Evolutionary conservation across 192 early-diverging fungal genomes (phyloP), one percentile per base, ranked within the genome.

Genomic region (Coemansia guatemalensis): DNA sequence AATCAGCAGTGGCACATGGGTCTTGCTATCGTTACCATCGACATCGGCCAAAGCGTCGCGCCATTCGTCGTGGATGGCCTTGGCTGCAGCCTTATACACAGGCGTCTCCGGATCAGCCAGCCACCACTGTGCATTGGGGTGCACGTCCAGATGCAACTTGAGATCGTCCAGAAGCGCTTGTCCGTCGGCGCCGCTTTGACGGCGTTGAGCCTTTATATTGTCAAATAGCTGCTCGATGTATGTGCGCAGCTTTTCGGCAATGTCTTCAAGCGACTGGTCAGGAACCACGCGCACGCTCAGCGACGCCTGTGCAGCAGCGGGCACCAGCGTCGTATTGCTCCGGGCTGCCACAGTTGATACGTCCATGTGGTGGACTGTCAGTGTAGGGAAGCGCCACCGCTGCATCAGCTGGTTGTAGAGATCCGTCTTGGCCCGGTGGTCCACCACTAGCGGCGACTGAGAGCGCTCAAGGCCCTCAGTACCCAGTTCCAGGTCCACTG

Each of bases 221-320:
- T 59, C 63, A 71, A 90, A 89, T 4, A 83, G 70, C 4, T 63
- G 48, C 25, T 83, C 62, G 27, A 91, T 78, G 60, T 87, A 73
- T 4, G 67, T 57, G 33, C 83, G 70, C 66, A 91, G 88, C 29
- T 82, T 83, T 21, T 51, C 72, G 41, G 79, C 79, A 25, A 91
- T 88, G 14, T 84, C 84, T n/a, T 77, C 62, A 2, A 89, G 78
- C 27, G 81, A 71, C 81, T 91, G 90, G 62, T 91, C 87, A 17
- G 90, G 90, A 20, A 91, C 90, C 47, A 90, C 82, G 14, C 90
- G 85, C 85, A 91, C 86, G 65, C 88, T 89, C 64, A 91, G 81
- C 52, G 80, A 68, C 0, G 88, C 90, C 58, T 85, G 82, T 27
- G 88, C 90, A 4, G 73, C 82, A 0, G 84, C 83, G 20, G 90